Evolutionary conservation across 176 grass and related monocot genomes (phyloP).

Genomic region (Neostapfia colusana): DNA sequence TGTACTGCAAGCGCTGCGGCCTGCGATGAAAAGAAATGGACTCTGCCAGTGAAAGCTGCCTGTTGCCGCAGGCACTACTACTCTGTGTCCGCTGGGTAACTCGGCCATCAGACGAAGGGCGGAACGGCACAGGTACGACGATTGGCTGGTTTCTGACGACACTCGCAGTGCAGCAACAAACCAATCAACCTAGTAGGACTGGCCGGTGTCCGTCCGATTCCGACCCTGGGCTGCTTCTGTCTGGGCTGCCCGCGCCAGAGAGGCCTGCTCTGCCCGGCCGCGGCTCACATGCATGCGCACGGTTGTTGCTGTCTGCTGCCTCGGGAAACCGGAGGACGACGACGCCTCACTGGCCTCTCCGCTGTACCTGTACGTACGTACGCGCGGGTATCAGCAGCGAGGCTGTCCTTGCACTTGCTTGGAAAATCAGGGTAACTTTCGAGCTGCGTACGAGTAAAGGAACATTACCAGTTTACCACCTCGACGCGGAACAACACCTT

Average conservation of each 20-base stretch:
- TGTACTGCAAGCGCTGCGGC: too few relatives aligned
- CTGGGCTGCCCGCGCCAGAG: neutral
- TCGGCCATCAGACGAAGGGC: too few relatives aligned
- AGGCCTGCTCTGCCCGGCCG: neutral
- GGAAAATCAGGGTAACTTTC: neutral
- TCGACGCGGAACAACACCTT: neutral
- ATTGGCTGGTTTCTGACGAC: too few relatives aligned
- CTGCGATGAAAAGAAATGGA: too few relatives aligned
- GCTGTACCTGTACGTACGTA: neutral
- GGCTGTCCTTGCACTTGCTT: neutral
- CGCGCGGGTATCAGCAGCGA: too few relatives aligned
- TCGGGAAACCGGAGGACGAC: neutral
- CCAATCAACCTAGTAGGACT: neutral
- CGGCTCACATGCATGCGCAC: neutral
- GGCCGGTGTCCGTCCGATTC: neutral
- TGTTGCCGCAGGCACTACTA: too few relatives aligned
- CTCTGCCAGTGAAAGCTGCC: too few relatives aligned
- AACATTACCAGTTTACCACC: too few relatives aligned
- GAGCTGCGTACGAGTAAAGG: too few relatives aligned
- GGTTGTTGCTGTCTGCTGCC: constrained; percentile 26
- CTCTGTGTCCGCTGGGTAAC: too few relatives aligned
- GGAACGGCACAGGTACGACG: too few relatives aligned
- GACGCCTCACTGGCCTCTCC: neutral
- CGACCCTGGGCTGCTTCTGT: neutral
- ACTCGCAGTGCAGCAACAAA: too few relatives aligned